These are phyloP conservation scores for Edaphochlamys debaryana DNA, from an alignment of 139 green algal species.

Conservation along the genomic window DNA sequence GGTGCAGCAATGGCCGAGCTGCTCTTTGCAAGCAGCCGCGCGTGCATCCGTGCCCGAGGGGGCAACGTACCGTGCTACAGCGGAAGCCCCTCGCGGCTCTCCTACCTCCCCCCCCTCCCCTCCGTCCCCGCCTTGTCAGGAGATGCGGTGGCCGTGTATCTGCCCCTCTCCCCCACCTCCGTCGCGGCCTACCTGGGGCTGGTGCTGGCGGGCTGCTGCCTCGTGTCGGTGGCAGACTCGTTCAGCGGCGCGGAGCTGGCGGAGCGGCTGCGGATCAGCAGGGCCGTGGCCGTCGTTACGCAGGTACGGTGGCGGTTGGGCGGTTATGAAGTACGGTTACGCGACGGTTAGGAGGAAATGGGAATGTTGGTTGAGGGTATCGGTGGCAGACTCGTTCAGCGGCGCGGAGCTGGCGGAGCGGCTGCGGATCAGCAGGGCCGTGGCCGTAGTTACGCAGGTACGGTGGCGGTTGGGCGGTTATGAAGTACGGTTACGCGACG, in stretches of 20 bases:
- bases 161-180: slow-evolving; percentile 81
- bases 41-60: too few relatives aligned
- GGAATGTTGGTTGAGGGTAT: too few relatives aligned
- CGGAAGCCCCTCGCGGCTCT: too few relatives aligned
- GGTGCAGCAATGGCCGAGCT: too few relatives aligned
- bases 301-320: slow-evolving; percentile 62
- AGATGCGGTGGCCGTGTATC: slow-evolving; percentile 82
- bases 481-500: too few relatives aligned
- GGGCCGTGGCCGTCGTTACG: slow-evolving; percentile 81
- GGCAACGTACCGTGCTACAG: too few relatives aligned
- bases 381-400: slow-evolving; percentile 86
- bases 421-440: slow-evolving; percentile 74
- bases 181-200: slow-evolving; percentile 86
- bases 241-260: slow-evolving; percentile 84
- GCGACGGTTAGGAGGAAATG: too few relatives aligned
- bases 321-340: too few relatives aligned
- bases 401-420: slow-evolving; percentile 75
- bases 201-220: slow-evolving; percentile 81
- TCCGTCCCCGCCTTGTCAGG: too few relatives aligned
- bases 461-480: neutral
- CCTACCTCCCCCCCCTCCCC: neutral
- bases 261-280: slow-evolving; percentile 73
- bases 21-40: too few relatives aligned
- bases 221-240: slow-evolving; percentile 79
- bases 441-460: slow-evolving; percentile 87